Evolutionary conservation across 2,329 filamentous ascomycete species (phyloP), one percentile per base, ranked within the genome.

Genomic region (Penicillium sp.): DNA sequence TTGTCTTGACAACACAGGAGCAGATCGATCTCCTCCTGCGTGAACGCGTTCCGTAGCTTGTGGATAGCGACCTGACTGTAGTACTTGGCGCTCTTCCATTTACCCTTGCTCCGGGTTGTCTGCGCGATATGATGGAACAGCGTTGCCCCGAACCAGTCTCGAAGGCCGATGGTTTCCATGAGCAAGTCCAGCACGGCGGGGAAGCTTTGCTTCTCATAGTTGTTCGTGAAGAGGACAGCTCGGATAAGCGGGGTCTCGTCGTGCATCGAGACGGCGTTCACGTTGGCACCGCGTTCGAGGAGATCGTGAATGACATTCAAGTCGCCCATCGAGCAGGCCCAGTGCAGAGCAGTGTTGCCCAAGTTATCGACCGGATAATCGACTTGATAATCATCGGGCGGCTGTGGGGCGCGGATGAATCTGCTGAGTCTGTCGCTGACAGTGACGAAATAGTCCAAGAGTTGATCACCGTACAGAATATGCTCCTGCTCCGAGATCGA

Each of bases 291-390:
- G 51, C 90, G 89, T 36, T 83, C 79, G 59, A 93, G 85, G 13
- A 98, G 76, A 66, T 95, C 86, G 66, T 85, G 89, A 52, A 96
- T 88, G 12, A 97, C 88, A 42, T 91, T 87, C 28, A 96, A 76
- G 58, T 97, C 93, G 49, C 93, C 93, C 91, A 98, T 98, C 25
- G 93, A 89, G 45, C 89, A 90, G 13, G 90, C 93, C 93, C 93
- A 98, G 66, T 98, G 93, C 56, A 98, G 79, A 5, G 91, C 90
- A 2, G 90, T 95, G 63, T 97, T 90, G 8, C 85, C 85, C 60
- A 95, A 90, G 38, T 90, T 86, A 66, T 98, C 93, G 53, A 98
- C 96, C n/a, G 85, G 78, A 67, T 88, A 87, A 68, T 98, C 86
- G 5, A 94, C 84, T 63, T 95, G 85, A 61, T 95, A 95, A 65